Percentiles rank a stretch among this genome's conserved stretches.
Conservation (phyloP, 352 stramenopile genomes). For the Pythium dissimile region DNA sequence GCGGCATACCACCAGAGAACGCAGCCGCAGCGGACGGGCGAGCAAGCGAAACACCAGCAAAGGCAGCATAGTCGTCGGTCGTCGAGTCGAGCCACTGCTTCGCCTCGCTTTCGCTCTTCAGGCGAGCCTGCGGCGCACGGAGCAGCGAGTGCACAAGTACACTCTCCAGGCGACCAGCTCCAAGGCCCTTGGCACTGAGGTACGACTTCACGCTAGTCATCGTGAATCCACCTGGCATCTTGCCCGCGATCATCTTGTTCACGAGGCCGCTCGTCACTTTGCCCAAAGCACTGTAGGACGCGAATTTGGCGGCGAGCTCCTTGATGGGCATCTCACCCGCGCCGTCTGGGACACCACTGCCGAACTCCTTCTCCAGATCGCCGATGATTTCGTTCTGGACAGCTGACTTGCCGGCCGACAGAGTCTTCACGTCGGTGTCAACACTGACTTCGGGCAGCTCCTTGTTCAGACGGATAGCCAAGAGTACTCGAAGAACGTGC, state of each 20-base stretch:
- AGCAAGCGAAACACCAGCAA: slow-evolving; percentile 65
- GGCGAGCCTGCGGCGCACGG: slow-evolving; percentile 46
- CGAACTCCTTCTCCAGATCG: slow-evolving; percentile 87
- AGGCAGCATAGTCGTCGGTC: slow-evolving; percentile 64
- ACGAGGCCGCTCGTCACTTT: slow-evolving; percentile 63
- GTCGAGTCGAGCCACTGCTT: slow-evolving; percentile 80
- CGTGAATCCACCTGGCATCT: slow-evolving; percentile 85
- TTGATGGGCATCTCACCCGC: slow-evolving; percentile 72
- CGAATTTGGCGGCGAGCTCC: slow-evolving; percentile 67
- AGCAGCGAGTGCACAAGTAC: slow-evolving; percentile 72
- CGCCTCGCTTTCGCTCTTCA: slow-evolving; percentile 72
- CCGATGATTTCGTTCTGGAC: slow-evolving; percentile 88
- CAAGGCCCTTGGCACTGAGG: slow-evolving; percentile 57
- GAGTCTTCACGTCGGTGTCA: slow-evolving; percentile 73
- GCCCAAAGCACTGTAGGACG: slow-evolving; percentile 62
- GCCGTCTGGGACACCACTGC: slow-evolving; percentile 54
- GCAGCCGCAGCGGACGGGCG: slow-evolving; percentile 18
- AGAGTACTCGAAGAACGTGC: slow-evolving; percentile 70
- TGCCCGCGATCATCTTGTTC: slow-evolving; percentile 71
- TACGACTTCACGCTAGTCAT: slow-evolving; percentile 80
- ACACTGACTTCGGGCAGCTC: slow-evolving; percentile 58
- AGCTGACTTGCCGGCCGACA: slow-evolving; percentile 82
- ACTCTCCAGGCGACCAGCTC: slow-evolving; percentile 66
- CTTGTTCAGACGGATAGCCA: slow-evolving; percentile 79
- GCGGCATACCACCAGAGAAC: slow-evolving; percentile 27